Evolutionary conservation across 2,329 filamentous ascomycete species (phyloP).

Genomic region (Aspergillus intermedius): DNA sequence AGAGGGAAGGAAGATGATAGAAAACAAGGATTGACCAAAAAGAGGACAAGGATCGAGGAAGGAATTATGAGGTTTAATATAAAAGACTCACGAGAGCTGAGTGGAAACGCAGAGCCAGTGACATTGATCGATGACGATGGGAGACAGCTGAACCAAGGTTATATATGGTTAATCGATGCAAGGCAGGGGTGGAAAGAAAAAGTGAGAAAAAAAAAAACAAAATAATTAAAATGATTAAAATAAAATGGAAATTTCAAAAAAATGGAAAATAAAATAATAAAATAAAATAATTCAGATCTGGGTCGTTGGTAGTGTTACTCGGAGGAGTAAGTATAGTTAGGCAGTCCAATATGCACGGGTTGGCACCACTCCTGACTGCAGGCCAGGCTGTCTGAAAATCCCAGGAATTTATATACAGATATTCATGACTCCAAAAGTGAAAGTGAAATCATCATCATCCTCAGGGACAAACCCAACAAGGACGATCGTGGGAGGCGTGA

Average conservation of each 20-base stretch:
- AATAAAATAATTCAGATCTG: conserved; percentile 5
- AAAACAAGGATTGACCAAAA: conserved; percentile 2
- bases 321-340: too few relatives aligned
- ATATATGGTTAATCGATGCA: conserved; percentile 7
- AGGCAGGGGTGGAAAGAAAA: conserved; percentile 16
- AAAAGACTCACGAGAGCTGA: conserved; percentile 5
- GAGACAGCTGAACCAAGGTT: conserved; percentile 21
- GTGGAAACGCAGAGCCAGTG: conserved; percentile 6
- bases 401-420: background rate
- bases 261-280: background rate
- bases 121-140: conserved; percentile 21
- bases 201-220: background rate
- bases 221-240: background rate
- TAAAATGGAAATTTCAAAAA: background rate
- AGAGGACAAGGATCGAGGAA: conserved; percentile 1
- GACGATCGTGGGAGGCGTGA: conserved; percentile 20
- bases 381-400: conserved; percentile 5
- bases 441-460: background rate
- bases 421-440: background rate
- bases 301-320: background rate
- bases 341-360: background rate
- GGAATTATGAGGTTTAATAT: background rate
- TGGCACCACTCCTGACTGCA: conserved; percentile 1
- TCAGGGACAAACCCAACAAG: conserved; percentile 5
- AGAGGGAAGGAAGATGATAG: conserved; percentile 1